These are phyloP conservation scores for Colletotrichum sp. DNA, from an alignment of 2,329 filamentous ascomycete species.

Conservation along the genomic window DNA sequence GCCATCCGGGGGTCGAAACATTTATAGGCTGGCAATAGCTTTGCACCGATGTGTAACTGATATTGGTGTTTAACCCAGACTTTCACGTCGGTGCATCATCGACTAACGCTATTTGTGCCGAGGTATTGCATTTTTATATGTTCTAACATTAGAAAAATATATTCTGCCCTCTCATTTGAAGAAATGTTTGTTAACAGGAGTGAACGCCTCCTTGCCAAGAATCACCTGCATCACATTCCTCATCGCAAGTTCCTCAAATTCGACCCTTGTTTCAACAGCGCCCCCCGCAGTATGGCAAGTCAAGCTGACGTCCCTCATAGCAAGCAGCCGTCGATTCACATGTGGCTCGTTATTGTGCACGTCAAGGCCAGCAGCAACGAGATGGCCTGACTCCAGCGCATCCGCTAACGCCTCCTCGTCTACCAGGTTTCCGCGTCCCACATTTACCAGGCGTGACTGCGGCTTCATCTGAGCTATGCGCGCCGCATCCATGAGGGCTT, in stretches of 20 bases:
- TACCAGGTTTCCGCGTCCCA: conserved; percentile 41
- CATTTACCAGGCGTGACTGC: conserved; percentile 57
- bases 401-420: conserved; percentile 20
- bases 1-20: neutral
- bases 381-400: conserved; percentile 16
- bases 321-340: conserved; percentile 40
- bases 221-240: conserved; percentile 56
- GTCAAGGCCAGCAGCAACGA: conserved; percentile 19
- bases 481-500: conserved; percentile 39
- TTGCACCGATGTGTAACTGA: neutral
- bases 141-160: neutral
- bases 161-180: conserved; percentile 27
- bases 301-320: conserved; percentile 40
- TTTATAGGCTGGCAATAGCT: neutral
- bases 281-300: conserved; percentile 60
- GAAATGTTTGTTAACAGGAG: conserved; percentile 58
- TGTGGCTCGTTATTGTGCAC: conserved; percentile 51
- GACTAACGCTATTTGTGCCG: neutral
- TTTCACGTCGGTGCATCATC: neutral
- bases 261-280: conserved; percentile 55
- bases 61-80: neutral
- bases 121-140: neutral
- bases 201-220: conserved; percentile 44
- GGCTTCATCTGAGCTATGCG: conserved; percentile 52
- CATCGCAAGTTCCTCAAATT: conserved; percentile 59